These are phyloP conservation scores for Acacia acuminata DNA, from an alignment of 306 rosid genomes.

Conservation along the genomic window DNA sequence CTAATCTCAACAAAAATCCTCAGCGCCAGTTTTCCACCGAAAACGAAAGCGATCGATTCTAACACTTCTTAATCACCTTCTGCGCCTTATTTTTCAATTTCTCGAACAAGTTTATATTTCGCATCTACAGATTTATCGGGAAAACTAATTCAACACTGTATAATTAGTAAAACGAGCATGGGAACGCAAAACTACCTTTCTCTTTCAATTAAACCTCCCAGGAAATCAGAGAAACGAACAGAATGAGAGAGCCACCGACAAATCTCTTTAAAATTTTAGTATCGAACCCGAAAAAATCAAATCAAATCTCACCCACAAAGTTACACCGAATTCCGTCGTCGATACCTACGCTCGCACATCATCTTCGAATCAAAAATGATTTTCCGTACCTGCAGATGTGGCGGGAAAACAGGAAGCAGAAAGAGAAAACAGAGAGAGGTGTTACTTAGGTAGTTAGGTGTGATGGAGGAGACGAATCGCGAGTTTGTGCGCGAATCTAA, in stretches of 20 bases:
- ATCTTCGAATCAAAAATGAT: not conserved
- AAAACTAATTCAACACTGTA: too few species aligned
- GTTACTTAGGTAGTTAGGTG: too few species aligned
- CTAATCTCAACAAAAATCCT: not conserved
- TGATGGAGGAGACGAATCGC: slow-evolving; percentile 26
- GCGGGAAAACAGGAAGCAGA: not conserved
- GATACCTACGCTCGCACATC: not conserved
- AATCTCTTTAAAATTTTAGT: slow-evolving; percentile 44
- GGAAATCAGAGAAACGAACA: not conserved
- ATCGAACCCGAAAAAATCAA: slow-evolving; percentile 33
- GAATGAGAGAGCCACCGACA: slow-evolving; percentile 26
- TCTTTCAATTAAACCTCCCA: not conserved
- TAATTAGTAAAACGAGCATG: not conserved
- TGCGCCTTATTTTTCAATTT: not conserved
- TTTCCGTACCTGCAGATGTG: not conserved
- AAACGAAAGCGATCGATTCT: slow-evolving; percentile 35
- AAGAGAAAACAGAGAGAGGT: not conserved
- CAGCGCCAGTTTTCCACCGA: slow-evolving; percentile 22
- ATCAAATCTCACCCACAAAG: not conserved
- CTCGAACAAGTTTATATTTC: not conserved
- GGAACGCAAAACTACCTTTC: not conserved
- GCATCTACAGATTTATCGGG: too few species aligned
- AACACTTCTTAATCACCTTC: too few species aligned
- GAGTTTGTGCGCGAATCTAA: slow-evolving; percentile 52
- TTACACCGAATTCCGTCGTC: slow-evolving; percentile 36